phyloP scores from a whole-genome alignment of 768 basidiomycete genomes.

The Agaricus subrufescens region DNA sequence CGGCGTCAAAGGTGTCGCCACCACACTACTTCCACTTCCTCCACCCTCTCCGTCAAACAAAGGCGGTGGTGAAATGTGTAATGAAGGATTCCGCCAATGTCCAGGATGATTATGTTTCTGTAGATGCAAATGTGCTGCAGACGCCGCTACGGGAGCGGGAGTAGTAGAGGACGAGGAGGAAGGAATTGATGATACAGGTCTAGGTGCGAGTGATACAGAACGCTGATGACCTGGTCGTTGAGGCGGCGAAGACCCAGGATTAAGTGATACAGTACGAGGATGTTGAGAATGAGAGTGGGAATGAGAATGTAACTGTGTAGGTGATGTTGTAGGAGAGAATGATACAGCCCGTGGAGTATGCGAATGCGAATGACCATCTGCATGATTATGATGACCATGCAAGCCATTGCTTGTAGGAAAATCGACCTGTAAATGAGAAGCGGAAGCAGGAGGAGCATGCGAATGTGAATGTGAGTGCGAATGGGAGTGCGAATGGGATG shows the following conservation, averaged over 20 bases:
- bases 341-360: slow-evolving; percentile 16
- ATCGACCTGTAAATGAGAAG: slow-evolving; percentile 17
- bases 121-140: slow-evolving; percentile 5
- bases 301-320: slow-evolving; percentile 26
- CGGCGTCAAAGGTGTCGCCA: slow-evolving; percentile 59
- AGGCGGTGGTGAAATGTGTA: slow-evolving; percentile 10
- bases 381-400: slow-evolving; percentile 11
- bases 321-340: slow-evolving; percentile 18
- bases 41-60: slow-evolving; percentile 25
- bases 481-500: slow-evolving; percentile 20
- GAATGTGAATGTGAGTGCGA: slow-evolving; percentile 23
- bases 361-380: slow-evolving; percentile 19
- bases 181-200: slow-evolving; percentile 7
- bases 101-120: slow-evolving; percentile 11
- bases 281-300: slow-evolving; percentile 15
- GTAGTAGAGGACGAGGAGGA: neutral
- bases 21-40: neutral
- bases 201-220: slow-evolving; percentile 15
- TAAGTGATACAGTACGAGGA: neutral
- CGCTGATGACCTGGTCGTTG: slow-evolving; percentile 15
- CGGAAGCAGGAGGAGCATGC: slow-evolving; percentile 13
- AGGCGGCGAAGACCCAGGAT: neutral
- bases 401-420: slow-evolving; percentile 5
- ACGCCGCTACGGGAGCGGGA: neutral
- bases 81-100: neutral